Conservation (phyloP, 176 grass and related monocot species). For the Zoysia japonica region DNA sequence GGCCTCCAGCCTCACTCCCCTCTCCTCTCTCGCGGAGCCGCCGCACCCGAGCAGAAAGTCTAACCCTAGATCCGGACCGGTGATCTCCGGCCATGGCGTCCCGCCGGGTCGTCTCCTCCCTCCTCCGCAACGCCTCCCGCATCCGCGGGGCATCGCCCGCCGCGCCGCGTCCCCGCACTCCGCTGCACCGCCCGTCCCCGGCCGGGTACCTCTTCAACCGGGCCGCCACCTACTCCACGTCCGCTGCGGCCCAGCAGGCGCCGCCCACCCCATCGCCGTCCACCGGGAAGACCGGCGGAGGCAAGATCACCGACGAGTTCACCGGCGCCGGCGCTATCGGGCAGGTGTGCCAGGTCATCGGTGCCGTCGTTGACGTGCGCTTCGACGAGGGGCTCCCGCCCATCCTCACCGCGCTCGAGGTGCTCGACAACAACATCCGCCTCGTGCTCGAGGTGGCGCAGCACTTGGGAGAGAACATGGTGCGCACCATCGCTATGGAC, state of each 20-base stretch:
- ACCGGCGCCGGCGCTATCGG: constrained; percentile 89
- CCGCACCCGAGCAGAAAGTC: constrained; percentile 43
- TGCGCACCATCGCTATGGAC: constrained; percentile 98
- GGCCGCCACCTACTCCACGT: constrained; percentile 61
- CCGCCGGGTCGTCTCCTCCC: constrained; percentile 70
- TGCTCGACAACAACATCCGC: constrained; percentile 93
- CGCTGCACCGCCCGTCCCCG: constrained; percentile 64
- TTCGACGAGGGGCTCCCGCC: constrained; percentile 88
- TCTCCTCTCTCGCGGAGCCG: constrained; percentile 35
- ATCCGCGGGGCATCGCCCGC: constrained; percentile 56
- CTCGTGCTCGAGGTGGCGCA: constrained; percentile 95
- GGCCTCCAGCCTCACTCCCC: constrained; percentile 10
- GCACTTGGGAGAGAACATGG: constrained; percentile 93
- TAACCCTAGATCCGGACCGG: constrained; percentile 61
- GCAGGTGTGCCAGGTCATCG: constrained; percentile 95
- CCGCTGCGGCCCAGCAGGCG: constrained; percentile 42
- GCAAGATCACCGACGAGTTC: constrained; percentile 97
- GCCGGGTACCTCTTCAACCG: constrained; percentile 69
- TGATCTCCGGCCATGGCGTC: constrained; percentile 77
- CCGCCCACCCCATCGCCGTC: constrained; percentile 27
- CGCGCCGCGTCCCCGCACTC: constrained; percentile 39
- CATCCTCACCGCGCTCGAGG: constrained; percentile 97
- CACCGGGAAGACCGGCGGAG: constrained; percentile 35
- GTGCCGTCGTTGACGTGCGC: constrained; percentile 92
- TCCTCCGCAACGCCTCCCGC: constrained; percentile 62